These are phyloP conservation scores for Myxozyma mucilagina DNA, from an alignment of 805 yeast genomes.

Conservation along the genomic window DNA sequence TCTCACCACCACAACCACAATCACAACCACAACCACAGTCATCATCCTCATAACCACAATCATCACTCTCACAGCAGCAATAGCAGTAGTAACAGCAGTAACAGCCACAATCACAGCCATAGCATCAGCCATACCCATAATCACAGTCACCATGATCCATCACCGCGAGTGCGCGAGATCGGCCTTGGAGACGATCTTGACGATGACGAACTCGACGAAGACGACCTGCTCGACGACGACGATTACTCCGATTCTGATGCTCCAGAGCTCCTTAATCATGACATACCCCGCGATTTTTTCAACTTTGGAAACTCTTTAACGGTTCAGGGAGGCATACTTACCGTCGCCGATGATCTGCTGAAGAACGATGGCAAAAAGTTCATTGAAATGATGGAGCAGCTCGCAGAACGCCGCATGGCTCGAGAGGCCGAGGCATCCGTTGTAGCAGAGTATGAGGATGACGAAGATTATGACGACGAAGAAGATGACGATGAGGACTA, in stretches of 20 bases:
- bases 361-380: constrained; percentile 77
- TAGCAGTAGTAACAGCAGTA: no score
- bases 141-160: constrained; percentile 12
- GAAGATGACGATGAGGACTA: constrained; percentile 37
- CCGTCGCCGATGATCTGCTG: constrained; percentile 77
- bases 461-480: constrained; percentile 39
- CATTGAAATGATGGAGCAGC: constrained; percentile 74
- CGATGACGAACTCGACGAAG: constrained; percentile 26
- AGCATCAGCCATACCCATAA: no score
- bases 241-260: constrained; percentile 29
- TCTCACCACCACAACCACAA: constrained; percentile 20
- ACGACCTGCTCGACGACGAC: constrained; percentile 25
- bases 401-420: constrained; percentile 56
- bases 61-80: no score
- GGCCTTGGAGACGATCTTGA: constrained; percentile 24
- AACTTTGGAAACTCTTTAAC: constrained; percentile 39
- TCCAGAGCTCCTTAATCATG: constrained; percentile 22
- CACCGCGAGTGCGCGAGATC: constrained; percentile 16
- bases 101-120: no score
- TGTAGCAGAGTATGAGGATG: constrained; percentile 39
- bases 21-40: no score
- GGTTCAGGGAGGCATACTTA: constrained; percentile 48
- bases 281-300: constrained; percentile 33
- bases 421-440: constrained; percentile 41
- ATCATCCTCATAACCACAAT: no score